Conservation (phyloP, 1,139 yeast genomes). For the Diutina mesorugosa region DNA sequence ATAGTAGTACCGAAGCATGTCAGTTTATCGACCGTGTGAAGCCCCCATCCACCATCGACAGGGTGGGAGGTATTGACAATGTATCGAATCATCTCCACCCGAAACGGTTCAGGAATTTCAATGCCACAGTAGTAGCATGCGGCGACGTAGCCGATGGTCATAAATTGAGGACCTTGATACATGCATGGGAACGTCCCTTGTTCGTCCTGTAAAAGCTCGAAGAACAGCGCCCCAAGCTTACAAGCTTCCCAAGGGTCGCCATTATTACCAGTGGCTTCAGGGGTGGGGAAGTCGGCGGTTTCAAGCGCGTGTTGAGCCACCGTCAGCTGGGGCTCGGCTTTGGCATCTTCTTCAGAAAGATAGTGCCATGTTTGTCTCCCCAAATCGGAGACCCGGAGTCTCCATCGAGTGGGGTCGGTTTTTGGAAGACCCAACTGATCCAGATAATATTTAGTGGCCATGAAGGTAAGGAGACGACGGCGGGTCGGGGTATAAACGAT, state of each 20-base stretch:
- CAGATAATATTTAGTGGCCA: slow-evolving; percentile 27
- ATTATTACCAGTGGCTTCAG: slow-evolving; percentile 16
- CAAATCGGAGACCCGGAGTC: slow-evolving; percentile 51
- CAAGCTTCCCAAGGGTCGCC: slow-evolving; percentile 51
- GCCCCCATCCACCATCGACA: slow-evolving; percentile 99
- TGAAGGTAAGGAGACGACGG: neutral
- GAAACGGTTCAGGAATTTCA: slow-evolving; percentile 54
- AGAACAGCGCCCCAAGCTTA: slow-evolving; percentile 62
- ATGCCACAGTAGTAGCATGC: slow-evolving; percentile 60
- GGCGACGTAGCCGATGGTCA: slow-evolving; percentile 81
- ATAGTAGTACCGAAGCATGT: slow-evolving; percentile 92
- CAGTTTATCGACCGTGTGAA: slow-evolving; percentile 82
- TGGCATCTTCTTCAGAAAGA: slow-evolving; percentile 24
- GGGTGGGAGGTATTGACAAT: slow-evolving; percentile 87
- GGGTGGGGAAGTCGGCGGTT: slow-evolving; percentile 26
- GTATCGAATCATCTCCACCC: slow-evolving; percentile 66
- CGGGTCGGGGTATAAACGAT: neutral
- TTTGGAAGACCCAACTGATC: slow-evolving; percentile 47
- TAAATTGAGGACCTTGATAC: slow-evolving; percentile 96
- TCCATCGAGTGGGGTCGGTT: slow-evolving; percentile 69
- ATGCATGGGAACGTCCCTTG: slow-evolving; percentile 85
- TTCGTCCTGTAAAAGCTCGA: slow-evolving; percentile 56
- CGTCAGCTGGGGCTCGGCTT: slow-evolving; percentile 27
- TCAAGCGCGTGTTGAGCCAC: slow-evolving; percentile 1
- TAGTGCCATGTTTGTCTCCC: slow-evolving; percentile 86